phyloP scores from a whole-genome alignment of 495 filamentous ascomycete genomes.

The Astrothelium subdiscretum region DNA sequence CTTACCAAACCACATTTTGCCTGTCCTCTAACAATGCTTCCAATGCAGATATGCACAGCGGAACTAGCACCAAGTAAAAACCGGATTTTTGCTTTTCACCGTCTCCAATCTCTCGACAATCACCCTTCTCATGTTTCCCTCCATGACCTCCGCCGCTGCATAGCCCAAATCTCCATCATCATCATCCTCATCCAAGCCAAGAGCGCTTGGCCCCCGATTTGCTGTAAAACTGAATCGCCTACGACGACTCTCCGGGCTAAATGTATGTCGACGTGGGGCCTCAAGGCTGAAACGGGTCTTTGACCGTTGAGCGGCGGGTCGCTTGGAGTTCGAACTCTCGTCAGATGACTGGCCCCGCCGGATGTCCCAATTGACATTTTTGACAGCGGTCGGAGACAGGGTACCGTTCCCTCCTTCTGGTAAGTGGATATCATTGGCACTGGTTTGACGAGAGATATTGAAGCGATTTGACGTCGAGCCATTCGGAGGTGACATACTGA shows the following conservation, averaged over 20 bases:
- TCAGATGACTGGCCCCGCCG: neutral
- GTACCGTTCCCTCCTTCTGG: conserved; percentile 26
- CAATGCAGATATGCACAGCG: no score
- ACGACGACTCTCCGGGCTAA: conserved; percentile 10
- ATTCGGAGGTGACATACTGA: conserved; percentile 51
- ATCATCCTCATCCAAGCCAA: conserved; percentile 55
- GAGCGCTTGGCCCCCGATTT: neutral
- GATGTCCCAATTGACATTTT: conserved; percentile 2
- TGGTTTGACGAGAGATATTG: conserved; percentile 53
- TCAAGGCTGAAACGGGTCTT: conserved; percentile 30
- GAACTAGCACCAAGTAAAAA: conserved; percentile 94
- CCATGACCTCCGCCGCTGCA: conserved; percentile 85
- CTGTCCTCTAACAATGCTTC: no score
- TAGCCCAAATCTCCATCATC: conserved; percentile 93
- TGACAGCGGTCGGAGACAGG: conserved; percentile 24
- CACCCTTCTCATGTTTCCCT: conserved; percentile 77
- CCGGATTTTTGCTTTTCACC: conserved; percentile 87
- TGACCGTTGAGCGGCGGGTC: conserved; percentile 7
- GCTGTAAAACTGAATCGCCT: conserved; percentile 21
- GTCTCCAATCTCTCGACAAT: conserved; percentile 93
- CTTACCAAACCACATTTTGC: no score
- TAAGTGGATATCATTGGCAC: conserved; percentile 32
- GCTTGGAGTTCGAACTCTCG: neutral
- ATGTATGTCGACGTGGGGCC: conserved; percentile 17
- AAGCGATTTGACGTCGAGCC: conserved; percentile 77